Percentiles rank a stretch among this genome's conserved stretches.
These are phyloP conservation scores for Favolaschia claudopus DNA, from an alignment of 768 basidiomycete genomes.

Conservation along the genomic window DNA sequence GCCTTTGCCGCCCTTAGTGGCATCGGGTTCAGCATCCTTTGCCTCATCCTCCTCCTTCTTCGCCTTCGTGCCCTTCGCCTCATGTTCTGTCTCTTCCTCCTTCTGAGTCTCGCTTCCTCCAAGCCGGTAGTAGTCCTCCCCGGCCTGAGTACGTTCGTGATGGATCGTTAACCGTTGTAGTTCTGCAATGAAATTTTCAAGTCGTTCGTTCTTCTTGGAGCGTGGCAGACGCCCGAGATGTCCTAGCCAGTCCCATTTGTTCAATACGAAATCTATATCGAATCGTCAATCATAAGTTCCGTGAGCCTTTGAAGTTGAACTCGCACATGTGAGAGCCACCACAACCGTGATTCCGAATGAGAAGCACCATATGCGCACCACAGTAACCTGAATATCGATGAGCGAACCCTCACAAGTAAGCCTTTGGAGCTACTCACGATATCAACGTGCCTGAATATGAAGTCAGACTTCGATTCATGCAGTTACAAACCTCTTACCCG, in stretches of 20 bases:
- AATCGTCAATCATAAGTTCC: not conserved
- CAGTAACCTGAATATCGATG: conserved; percentile 5
- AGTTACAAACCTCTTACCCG: not conserved
- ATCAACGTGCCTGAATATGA: conserved; percentile 14
- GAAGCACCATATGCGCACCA: conserved; percentile 19
- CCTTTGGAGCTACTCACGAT: not conserved
- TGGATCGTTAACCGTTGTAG: conserved; percentile 17
- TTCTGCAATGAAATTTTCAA: conserved; percentile 14
- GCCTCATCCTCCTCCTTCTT: conserved; percentile 11
- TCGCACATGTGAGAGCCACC: conserved; percentile 15
- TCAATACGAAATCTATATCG: conserved; percentile 5
- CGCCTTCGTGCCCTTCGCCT: conserved; percentile 5
- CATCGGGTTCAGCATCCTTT: not conserved
- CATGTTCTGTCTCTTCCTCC: conserved; percentile 10
- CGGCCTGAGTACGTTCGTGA: conserved; percentile 8
- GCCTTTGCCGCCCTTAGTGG: no score
- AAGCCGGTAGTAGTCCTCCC: conserved; percentile 14
- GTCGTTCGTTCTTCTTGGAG: conserved; percentile 13
- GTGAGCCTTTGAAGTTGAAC: not conserved
- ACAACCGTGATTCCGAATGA: conserved; percentile 17
- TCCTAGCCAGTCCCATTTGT: conserved; percentile 18
- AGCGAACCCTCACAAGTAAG: not conserved
- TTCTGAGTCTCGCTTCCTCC: conserved; percentile 16
- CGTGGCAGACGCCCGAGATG: conserved; percentile 8
- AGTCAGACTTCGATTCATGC: not conserved